Base-by-base conservation (phyloP, 208 protist genomes). In the Phytomonas sp. region DNA sequence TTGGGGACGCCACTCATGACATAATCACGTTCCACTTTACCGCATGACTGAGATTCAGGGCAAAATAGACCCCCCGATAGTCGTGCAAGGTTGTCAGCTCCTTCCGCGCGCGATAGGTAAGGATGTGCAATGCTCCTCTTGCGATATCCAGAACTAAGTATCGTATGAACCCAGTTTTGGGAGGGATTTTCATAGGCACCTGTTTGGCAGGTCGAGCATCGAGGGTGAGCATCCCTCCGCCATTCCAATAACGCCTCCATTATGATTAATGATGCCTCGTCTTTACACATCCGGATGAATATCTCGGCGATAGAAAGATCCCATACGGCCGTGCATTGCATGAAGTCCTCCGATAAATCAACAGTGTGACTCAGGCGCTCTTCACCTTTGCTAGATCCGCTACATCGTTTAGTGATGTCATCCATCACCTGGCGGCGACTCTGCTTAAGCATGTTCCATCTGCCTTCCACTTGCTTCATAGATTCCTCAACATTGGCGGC, bases 221-320 rank as follows among this genome's bases (percentile, higher is more conserved):
- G 46, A 20, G 46, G 46, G 23, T 56, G 46, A 56, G 46, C 20
- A 56, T 56, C 46, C 20, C 46, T 56, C 46, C 20, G 46, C 46
- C 46, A 56, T 56, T 56, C 46, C 23, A 56, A 56, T 17, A 56
- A 56, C 23, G 46, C 46, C 23, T 56, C 46, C 46, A 56, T 26
- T 56, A 56, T 56, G 17, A 56, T 17, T 26, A 56, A 23, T 56
- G 46, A 56, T 56, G 46, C 46, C 46, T 56, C 46, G 46, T 56
- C 46, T 56, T 56, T 56, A 56, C 46, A 56, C 46, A 56, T 56
- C 46, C 26, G 46, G 20, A 56, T 56, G 46, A 56, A 56, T 56
- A 56, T 17, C 20, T 56, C 46, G 4, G 46, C 46, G 46, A 56
- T 56, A 26, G 46, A 56, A 56, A 56, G 46, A 56, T 56, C 46